These are phyloP conservation scores for Scleroderma citrinum DNA, from an alignment of 768 basidiomycete species.

Conservation along the genomic window DNA sequence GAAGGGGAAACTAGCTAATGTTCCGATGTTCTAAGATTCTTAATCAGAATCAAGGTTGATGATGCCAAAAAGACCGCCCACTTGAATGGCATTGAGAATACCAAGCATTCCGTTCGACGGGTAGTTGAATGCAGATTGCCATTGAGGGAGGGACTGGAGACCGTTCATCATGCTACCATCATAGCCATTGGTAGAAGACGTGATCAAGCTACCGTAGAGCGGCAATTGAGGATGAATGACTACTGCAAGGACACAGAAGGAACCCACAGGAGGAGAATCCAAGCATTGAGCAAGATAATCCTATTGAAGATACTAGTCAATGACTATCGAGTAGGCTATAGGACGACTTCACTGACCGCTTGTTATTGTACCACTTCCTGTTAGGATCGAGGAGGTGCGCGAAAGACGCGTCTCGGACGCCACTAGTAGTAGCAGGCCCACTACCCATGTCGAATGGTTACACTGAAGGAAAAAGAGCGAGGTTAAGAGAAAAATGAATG, in stretches of 20 bases:
- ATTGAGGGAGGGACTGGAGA: conserved; percentile 61
- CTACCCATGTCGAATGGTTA: conserved; percentile 52
- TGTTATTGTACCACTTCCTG: conserved; percentile 75
- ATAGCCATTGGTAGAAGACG: conserved; percentile 70
- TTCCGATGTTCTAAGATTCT: conserved; percentile 55
- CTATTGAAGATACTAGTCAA: conserved; percentile 24
- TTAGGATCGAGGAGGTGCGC: conserved; percentile 56
- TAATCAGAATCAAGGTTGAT: background rate
- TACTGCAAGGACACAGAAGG: background rate
- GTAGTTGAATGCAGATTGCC: conserved; percentile 58
- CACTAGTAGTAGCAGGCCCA: conserved; percentile 37
- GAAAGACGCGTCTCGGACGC: conserved; percentile 31
- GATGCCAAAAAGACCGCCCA: conserved; percentile 16
- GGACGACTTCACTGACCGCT: conserved; percentile 37
- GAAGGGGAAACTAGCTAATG: conserved; percentile 62
- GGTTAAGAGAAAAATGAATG: no score
- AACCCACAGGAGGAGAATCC: conserved; percentile 62
- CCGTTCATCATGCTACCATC: conserved; percentile 81
- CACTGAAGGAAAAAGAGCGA: conserved; percentile 9
- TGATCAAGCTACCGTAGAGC: conserved; percentile 70
- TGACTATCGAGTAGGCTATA: background rate
- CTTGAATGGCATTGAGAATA: conserved; percentile 71
- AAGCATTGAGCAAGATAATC: conserved; percentile 56
- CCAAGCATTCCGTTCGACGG: conserved; percentile 57
- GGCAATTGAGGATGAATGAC: background rate